These are phyloP conservation scores for Adiantum capillusveneris DNA, from an alignment of 75 land plant species.

Conservation along the genomic window DNA sequence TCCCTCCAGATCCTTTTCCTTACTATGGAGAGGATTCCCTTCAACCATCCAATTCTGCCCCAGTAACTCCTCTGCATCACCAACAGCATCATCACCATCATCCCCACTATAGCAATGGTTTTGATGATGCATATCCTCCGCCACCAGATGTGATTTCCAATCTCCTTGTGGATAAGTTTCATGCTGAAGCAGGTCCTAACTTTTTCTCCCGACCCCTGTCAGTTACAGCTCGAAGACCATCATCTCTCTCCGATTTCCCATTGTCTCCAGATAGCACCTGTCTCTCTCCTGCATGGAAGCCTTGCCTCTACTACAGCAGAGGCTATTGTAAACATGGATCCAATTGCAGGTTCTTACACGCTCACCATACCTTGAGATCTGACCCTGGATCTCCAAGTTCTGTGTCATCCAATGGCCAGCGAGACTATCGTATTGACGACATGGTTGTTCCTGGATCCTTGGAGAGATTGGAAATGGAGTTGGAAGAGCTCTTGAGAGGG, in stretches of 20 bases:
- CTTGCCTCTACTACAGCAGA: constrained; percentile 68
- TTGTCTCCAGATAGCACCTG: constrained; percentile 25
- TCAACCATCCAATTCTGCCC: no score
- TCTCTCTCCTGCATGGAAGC: constrained; percentile 44
- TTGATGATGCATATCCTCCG: no score
- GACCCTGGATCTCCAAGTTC: background rate
- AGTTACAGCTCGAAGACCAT: constrained; percentile 16
- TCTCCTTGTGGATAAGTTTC: no score
- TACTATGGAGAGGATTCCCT: no score
- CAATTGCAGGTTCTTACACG: constrained; percentile 71
- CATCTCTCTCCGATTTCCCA: constrained; percentile 20
- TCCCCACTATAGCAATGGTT: no score
- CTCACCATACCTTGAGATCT: constrained; percentile 4
- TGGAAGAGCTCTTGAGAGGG: constrained; percentile 63
- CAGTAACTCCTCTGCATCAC: no score
- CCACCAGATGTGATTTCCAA: no score
- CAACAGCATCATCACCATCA: no score
- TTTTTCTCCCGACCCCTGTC: no score
- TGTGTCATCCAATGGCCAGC: background rate
- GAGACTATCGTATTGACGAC: constrained; percentile 28
- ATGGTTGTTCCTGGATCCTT: constrained; percentile 39
- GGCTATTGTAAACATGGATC: constrained; percentile 87
- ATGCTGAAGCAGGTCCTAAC: no score
- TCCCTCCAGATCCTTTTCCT: no score
- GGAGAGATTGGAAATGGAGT: constrained; percentile 66